phyloP scores from a whole-genome alignment of 2,329 filamentous ascomycete species.

The Trichoderma brevicompactum region DNA sequence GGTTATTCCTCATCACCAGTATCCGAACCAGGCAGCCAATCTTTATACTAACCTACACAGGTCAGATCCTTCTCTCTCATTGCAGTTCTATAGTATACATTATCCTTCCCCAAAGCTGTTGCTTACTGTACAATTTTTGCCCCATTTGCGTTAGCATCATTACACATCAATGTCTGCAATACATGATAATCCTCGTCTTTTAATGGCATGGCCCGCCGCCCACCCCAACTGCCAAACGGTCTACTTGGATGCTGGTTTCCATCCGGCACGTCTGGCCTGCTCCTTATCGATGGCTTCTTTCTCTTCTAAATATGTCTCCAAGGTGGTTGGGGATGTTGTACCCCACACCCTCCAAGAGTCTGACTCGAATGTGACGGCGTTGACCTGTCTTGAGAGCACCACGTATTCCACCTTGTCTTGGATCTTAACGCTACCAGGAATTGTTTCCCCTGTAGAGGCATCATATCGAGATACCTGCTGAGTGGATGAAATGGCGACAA shows the following conservation, averaged over 20 bases:
- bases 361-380: slow-evolving; percentile 52
- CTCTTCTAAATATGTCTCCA: slow-evolving; percentile 47
- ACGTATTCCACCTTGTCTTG: slow-evolving; percentile 66
- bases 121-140: slow-evolving; percentile 18
- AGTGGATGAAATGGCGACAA: slow-evolving; percentile 62
- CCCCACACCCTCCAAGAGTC: slow-evolving; percentile 69
- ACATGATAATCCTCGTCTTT: not conserved
- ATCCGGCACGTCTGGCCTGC: slow-evolving; percentile 42
- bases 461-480: slow-evolving; percentile 57
- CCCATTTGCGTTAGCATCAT: not conserved
- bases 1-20: no score
- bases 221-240: not conserved
- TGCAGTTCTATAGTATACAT: slow-evolving; percentile 18
- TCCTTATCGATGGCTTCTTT: slow-evolving; percentile 43
- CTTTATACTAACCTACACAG: not conserved
- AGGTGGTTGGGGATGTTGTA: slow-evolving; percentile 59
- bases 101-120: not conserved
- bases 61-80: not conserved
- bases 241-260: slow-evolving; percentile 32
- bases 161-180: not conserved
- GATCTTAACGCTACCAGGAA: slow-evolving; percentile 54
- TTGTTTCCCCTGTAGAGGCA: slow-evolving; percentile 42
- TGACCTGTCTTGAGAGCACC: slow-evolving; percentile 58
- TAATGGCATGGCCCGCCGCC: not conserved
- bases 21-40: not conserved